phyloP scores from a whole-genome alignment of 2,329 filamentous ascomycete genomes.

The Exophiala mesophila region DNA sequence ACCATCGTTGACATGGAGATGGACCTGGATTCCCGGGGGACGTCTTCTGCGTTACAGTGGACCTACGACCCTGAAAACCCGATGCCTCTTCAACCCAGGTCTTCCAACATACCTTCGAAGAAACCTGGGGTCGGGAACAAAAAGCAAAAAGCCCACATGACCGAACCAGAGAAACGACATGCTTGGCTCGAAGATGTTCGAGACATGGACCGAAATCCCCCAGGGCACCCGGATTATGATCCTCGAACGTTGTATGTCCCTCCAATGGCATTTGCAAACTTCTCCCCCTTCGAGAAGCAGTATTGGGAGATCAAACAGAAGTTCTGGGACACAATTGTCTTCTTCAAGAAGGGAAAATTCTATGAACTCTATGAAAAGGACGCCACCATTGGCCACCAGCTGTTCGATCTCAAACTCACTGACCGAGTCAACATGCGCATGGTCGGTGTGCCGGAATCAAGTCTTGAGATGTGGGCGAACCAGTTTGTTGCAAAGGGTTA shows the following conservation, averaged over 20 bases:
- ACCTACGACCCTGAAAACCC: conserved; percentile 61
- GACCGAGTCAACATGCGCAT: conserved; percentile 99
- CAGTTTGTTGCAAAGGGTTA: conserved; percentile 97
- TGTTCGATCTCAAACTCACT: conserved; percentile 96
- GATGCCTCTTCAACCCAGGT: conserved; percentile 47
- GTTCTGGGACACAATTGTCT: conserved; percentile 94
- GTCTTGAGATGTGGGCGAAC: conserved; percentile 93
- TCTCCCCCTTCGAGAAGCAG: conserved; percentile 93
- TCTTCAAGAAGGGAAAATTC: conserved; percentile 99
- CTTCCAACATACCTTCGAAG: conserved; percentile 35
- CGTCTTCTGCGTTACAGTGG: conserved; percentile 80
- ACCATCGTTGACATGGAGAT: conserved; percentile 51
- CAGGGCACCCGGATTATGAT: conserved; percentile 81
- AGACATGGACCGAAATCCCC: conserved; percentile 77
- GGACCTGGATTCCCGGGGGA: conserved; percentile 51
- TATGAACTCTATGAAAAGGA: conserved; percentile 98
- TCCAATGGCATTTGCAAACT: conserved; percentile 69
- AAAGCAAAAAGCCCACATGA: conserved; percentile 67
- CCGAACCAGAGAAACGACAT: conserved; percentile 81
- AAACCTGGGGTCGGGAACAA: conserved; percentile 31
- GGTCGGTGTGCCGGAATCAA: conserved; percentile 95
- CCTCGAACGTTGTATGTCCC: conserved; percentile 88
- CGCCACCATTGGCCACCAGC: conserved; percentile 89
- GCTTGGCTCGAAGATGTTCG: conserved; percentile 80
- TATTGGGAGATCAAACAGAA: conserved; percentile 99